Base-by-base conservation (phyloP, 2,329 filamentous ascomycete species). In the Tolypocladium ophioglossoides region DNA sequence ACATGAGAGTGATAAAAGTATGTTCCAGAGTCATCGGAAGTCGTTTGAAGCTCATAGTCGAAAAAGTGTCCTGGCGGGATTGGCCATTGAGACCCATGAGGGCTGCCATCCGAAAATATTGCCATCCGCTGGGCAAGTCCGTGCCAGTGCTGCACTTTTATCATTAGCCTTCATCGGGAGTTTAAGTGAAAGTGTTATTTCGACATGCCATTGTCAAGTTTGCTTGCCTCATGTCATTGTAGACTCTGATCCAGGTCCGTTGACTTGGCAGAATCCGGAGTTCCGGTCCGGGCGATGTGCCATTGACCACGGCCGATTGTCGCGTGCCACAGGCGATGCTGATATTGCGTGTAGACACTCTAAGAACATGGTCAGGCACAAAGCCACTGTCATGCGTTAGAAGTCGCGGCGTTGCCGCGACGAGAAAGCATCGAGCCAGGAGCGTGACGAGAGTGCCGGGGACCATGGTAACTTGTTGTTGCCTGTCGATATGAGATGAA, bases 1-100 rank as follows among this genome's bases (percentile, higher is more conserved):
- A 86, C 73, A 56, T 87, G 84, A 0, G 83, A 85, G 62, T 87
- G 84, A 61, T 86, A 86, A 62, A 85, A 86, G 61, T 85, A 86
- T 0, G 82, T 82, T 4, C 84, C 84, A 0, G 79, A 76, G 53
- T 81, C 76, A 9, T 76, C 77, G 2, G 64, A 44, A 3, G 77
- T 66, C 0, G 80, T 76, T 16, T 73, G 72, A 4, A 87, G 68
- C 61, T 86, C 82, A 62, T 87, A 87, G 67, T 86, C 84, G 64
- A 86, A 86, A 66, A 79, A 87, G 55, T 80, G 74, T 1, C 72
- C 67, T 0, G 82, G 74, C 0, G 80, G 75, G 39, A 86, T 85
- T 0, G 83, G 83, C 83, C 83, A 87, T 59, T 86, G 83, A 20
- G 76, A 75, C 2, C 78, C 82, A 38, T 72, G 66, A 1, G 82